Conservation (phyloP, 768 basidiomycete genomes). For the Hericium coralloides region DNA sequence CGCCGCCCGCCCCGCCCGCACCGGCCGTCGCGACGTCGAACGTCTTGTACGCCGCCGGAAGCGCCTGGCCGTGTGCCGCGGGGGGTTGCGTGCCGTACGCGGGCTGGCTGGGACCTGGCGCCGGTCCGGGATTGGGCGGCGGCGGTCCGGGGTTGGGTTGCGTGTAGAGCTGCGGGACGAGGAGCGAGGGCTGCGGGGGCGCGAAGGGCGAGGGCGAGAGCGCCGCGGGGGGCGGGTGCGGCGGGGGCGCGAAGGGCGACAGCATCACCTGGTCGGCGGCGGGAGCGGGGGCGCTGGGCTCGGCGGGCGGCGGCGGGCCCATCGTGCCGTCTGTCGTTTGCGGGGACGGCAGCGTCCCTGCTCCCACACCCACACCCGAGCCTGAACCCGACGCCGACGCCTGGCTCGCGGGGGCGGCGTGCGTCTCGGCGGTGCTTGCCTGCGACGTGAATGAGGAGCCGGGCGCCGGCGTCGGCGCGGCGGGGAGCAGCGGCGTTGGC, state of each 20-base stretch:
- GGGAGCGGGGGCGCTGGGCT: background rate
- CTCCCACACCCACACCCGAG: too few relatives aligned
- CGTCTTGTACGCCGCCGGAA: conserved; percentile 1
- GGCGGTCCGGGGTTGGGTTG: background rate
- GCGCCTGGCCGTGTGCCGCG: background rate
- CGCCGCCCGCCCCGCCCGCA: too few relatives aligned
- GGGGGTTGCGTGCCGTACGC: background rate
- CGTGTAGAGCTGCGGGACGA: background rate
- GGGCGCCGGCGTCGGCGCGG: background rate
- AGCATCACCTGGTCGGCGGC: background rate
- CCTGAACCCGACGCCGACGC: background rate
- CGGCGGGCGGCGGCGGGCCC: background rate
- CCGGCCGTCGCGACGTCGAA: conserved; percentile 12
- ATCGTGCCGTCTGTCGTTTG: background rate
- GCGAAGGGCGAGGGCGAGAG: conserved; percentile 1
- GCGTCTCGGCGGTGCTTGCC: background rate
- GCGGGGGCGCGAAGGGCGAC: background rate
- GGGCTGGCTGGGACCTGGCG: background rate
- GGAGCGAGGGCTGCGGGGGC: background rate
- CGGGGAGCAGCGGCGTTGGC: background rate
- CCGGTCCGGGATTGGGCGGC: background rate
- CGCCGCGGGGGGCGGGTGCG: background rate
- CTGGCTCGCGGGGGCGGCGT: background rate
- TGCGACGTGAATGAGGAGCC: background rate
- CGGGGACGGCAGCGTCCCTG: background rate